These are phyloP conservation scores for Hypoxylon sp. DNA, from an alignment of 2,329 filamentous ascomycete species.

Conservation along the genomic window DNA sequence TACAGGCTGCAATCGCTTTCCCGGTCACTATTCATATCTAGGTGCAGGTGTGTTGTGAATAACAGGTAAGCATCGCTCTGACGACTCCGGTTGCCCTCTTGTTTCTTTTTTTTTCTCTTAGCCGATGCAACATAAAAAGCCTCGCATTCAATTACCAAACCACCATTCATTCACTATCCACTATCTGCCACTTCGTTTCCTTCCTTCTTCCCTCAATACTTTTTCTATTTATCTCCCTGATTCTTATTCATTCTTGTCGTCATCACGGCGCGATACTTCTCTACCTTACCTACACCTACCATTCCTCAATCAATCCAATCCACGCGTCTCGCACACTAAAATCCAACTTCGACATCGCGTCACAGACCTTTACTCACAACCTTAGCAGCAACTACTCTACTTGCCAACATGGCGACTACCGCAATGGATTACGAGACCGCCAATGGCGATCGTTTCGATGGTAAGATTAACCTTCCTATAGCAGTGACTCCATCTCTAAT, in stretches of 20 bases:
- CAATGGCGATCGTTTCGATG: slow-evolving; percentile 72
- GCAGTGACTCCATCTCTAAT: not conserved
- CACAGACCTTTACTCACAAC: slow-evolving; percentile 31
- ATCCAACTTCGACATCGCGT: slow-evolving; percentile 14
- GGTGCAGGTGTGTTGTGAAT: slow-evolving; percentile 10
- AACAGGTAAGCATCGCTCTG: slow-evolving; percentile 24
- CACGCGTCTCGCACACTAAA: too few species aligned
- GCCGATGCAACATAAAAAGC: slow-evolving; percentile 22
- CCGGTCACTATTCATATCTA: slow-evolving; percentile 20
- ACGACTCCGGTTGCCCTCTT: slow-evolving; percentile 9
- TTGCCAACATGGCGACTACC: slow-evolving; percentile 69
- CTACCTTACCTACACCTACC: slow-evolving; percentile 9
- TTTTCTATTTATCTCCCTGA: slow-evolving; percentile 7
- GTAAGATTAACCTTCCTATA: slow-evolving; percentile 53
- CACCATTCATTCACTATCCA: slow-evolving; percentile 5
- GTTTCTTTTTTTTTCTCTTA: slow-evolving; percentile 2
- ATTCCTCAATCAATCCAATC: too few species aligned
- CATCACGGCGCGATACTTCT: slow-evolving; percentile 6
- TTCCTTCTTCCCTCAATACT: slow-evolving; percentile 9
- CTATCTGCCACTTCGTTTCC: slow-evolving; percentile 12
- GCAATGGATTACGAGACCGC: slow-evolving; percentile 77
- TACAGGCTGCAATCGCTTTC: slow-evolving; percentile 14
- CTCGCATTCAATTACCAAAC: slow-evolving; percentile 5
- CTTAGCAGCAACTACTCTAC: slow-evolving; percentile 24
- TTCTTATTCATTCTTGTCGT: slow-evolving; percentile 8